phyloP scores from a whole-genome alignment of 805 yeast species.

The Helenozyma baotianmanensis region DNA sequence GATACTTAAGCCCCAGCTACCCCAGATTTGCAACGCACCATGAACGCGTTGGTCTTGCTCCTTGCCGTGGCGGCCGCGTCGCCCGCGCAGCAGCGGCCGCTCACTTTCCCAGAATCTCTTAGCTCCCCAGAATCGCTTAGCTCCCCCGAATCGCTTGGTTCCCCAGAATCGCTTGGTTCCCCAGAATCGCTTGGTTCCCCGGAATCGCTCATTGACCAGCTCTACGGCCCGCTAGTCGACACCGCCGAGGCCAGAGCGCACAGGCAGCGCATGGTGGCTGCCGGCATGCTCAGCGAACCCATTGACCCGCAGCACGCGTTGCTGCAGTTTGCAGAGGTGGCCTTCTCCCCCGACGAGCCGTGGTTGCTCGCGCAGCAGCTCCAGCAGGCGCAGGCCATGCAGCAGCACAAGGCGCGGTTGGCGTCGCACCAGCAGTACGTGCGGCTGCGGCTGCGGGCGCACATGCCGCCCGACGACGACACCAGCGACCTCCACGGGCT shows the following conservation, averaged over 20 bases:
- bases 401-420: slow-evolving; percentile 2
- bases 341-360: slow-evolving; percentile 1
- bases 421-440: slow-evolving; percentile 14
- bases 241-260: slow-evolving; percentile 3
- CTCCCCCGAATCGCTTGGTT: no score
- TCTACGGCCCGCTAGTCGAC: slow-evolving; percentile 12
- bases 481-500: slow-evolving; percentile 21
- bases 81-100: no score
- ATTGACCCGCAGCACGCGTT: not conserved
- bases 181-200: not conserved
- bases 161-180: no score
- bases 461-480: slow-evolving; percentile 32
- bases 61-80: no score
- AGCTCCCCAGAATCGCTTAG: no score
- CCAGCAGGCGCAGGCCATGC: slow-evolving; percentile 1
- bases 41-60: no score
- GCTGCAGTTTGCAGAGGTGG: slow-evolving; percentile 1
- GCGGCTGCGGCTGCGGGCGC: slow-evolving; percentile 16
- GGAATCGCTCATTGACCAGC: slow-evolving; percentile 12
- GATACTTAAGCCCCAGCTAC: no score
- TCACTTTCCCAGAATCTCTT: no score
- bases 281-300: slow-evolving; percentile 1
- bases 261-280: slow-evolving; percentile 3
- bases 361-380: slow-evolving; percentile 2
- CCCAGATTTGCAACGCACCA: no score